Percentiles rank a stretch among this genome's conserved stretches.
Conservation (phyloP, 768 basidiomycete genomes). For the Podaxis sp. region DNA sequence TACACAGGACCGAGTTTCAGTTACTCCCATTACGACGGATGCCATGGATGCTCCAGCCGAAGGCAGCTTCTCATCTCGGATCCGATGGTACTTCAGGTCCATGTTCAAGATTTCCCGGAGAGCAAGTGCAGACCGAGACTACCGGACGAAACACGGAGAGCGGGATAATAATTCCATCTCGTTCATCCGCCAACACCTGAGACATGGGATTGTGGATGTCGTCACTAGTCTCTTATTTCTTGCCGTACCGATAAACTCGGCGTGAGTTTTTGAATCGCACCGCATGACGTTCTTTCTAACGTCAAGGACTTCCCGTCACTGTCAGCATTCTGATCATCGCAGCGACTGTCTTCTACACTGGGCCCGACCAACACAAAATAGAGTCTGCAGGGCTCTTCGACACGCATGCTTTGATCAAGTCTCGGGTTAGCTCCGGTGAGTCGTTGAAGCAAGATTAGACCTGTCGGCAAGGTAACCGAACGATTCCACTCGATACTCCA, state of each 20-base stretch:
- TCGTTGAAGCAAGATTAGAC: conserved; percentile 7
- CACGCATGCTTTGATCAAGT: conserved; percentile 56
- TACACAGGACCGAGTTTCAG: conserved; percentile 29
- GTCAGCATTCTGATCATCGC: conserved; percentile 69
- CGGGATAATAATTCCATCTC: conserved; percentile 40
- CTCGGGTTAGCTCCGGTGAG: conserved; percentile 54
- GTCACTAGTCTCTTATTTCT: conserved; percentile 56
- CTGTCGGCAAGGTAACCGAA: not conserved
- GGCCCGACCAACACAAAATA: conserved; percentile 24
- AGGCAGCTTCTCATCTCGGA: conserved; percentile 10
- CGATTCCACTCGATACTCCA: conserved; percentile 19
- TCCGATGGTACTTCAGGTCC: conserved; percentile 15
- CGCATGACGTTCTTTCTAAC: not conserved
- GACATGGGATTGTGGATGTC: conserved; percentile 54
- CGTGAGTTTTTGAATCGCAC: conserved; percentile 30
- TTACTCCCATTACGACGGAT: conserved; percentile 12
- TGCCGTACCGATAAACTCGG: conserved; percentile 73
- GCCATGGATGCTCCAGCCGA: not conserved
- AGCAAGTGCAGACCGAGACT: conserved; percentile 24
- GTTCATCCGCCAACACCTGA: conserved; percentile 51
- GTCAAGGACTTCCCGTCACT: not conserved
- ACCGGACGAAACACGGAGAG: conserved; percentile 37
- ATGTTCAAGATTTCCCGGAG: conserved; percentile 29
- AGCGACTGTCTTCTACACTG: conserved; percentile 61
- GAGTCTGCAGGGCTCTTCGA: conserved; percentile 66